Evolutionary conservation across 257 asterid species (phyloP).

Genomic region (Scutellaria galericulata): DNA sequence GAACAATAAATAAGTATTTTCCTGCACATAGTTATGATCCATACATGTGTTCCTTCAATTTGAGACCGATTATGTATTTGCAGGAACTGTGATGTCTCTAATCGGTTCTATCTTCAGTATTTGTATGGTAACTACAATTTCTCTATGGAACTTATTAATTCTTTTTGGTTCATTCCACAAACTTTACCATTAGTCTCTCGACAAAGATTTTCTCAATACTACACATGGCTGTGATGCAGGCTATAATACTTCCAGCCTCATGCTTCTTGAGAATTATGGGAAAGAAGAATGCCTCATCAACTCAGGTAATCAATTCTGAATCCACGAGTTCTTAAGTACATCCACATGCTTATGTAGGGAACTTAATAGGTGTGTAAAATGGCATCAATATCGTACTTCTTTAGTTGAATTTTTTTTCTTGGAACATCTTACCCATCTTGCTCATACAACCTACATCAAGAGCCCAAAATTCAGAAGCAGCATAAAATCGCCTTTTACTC

Average conservation of each 20-base stretch:
- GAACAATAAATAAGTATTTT: not conserved
- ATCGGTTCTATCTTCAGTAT: constrained; percentile 82
- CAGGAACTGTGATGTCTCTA: constrained; percentile 87
- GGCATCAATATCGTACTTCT: too few relatives aligned
- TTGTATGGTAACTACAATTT: constrained; percentile 60
- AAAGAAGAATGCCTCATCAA: constrained; percentile 54
- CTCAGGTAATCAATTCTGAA: constrained; percentile 54
- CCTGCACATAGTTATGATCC: not conserved
- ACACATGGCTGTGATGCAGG: constrained; percentile 34
- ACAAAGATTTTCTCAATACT: not conserved
- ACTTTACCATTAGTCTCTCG: not conserved
- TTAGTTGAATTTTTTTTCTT: too few relatives aligned
- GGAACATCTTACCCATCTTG: too few relatives aligned
- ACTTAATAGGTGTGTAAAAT: not conserved
- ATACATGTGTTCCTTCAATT: not conserved
- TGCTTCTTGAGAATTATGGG: constrained; percentile 78
- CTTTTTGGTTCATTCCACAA: not conserved
- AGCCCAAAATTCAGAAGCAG: too few relatives aligned
- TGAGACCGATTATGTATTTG: constrained; percentile 22
- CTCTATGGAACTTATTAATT: constrained; percentile 7
- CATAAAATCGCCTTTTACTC: too few relatives aligned
- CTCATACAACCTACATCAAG: too few relatives aligned
- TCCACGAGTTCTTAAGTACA: not conserved
- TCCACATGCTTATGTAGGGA: not conserved
- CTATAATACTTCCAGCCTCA: constrained; percentile 59